Conservation (phyloP, 1,139 yeast species). For the Pichia norvegensis region DNA sequence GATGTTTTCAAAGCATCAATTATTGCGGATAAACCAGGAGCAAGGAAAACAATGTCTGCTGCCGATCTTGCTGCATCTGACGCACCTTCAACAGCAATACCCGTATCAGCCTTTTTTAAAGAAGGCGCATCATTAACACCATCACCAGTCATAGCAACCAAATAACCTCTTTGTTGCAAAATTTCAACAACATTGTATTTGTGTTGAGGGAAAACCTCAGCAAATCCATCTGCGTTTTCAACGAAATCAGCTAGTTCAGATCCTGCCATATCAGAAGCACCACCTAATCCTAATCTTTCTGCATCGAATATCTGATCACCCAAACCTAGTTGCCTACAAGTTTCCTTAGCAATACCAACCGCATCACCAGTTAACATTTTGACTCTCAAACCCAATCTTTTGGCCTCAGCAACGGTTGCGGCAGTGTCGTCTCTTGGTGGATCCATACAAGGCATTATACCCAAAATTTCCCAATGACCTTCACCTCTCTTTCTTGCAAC, state of each 20-base stretch:
- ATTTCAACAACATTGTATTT: constrained; percentile 42
- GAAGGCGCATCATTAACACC: constrained; percentile 84
- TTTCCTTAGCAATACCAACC: constrained; percentile 4
- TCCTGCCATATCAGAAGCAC: constrained; percentile 96
- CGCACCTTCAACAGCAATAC: constrained; percentile 44
- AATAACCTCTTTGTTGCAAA: constrained; percentile 57
- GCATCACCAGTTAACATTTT: constrained; percentile 60
- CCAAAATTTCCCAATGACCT: constrained; percentile 1
- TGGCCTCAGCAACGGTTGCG: neutral
- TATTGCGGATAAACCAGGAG: constrained; percentile 93
- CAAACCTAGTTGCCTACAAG: constrained; percentile 52
- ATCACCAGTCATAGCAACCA: constrained; percentile 93
- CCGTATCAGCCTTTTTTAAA: constrained; percentile 66
- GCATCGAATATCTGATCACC: constrained; percentile 97
- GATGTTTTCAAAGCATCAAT: constrained; percentile 92
- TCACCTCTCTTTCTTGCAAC: constrained; percentile 15
- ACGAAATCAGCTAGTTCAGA: constrained; percentile 92
- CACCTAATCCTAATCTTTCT: constrained; percentile 86
- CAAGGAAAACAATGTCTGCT: constrained; percentile 78
- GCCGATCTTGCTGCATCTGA: constrained; percentile 56
- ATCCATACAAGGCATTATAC: constrained; percentile 3
- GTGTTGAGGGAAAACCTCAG: constrained; percentile 50
- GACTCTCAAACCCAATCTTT: constrained; percentile 5
- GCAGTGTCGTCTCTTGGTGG: constrained; percentile 3
- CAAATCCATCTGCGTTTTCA: constrained; percentile 78